Conservation (phyloP, 2,329 filamentous ascomycete species). For the Chaetomium sp. region DNA sequence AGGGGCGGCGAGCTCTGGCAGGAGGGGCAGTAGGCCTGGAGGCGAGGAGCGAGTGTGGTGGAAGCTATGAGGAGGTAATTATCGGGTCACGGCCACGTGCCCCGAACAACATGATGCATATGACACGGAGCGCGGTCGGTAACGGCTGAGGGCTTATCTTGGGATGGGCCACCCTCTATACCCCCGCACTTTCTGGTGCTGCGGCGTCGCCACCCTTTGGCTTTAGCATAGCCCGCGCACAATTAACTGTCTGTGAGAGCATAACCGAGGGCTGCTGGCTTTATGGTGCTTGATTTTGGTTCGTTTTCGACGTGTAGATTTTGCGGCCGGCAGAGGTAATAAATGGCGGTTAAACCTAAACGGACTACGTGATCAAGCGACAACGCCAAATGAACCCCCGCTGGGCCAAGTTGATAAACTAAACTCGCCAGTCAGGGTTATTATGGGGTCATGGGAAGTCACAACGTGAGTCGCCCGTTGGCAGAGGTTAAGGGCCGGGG, state of each 20-base stretch:
- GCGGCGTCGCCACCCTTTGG: conserved; percentile 28
- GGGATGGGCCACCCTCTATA: conserved; percentile 33
- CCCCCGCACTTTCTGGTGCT: conserved; percentile 29
- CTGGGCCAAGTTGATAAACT: too few relatives aligned
- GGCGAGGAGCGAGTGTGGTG: conserved; percentile 13
- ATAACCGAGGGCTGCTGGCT: not conserved
- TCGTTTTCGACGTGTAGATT: not conserved
- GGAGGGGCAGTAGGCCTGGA: not conserved
- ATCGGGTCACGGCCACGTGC: conserved; percentile 16
- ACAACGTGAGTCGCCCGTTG: not conserved
- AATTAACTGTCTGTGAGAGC: conserved; percentile 15
- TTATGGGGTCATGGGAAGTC: too few relatives aligned
- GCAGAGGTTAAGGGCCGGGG: not conserved
- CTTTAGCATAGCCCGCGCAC: conserved; percentile 24
- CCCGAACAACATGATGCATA: conserved; percentile 26
- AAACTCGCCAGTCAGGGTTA: too few relatives aligned
- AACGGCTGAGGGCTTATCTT: conserved; percentile 21
- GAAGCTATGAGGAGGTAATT: conserved; percentile 24
- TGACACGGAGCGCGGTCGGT: conserved; percentile 28
- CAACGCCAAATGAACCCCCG: too few relatives aligned
- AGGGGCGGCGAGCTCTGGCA: conserved; percentile 21
- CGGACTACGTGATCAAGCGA: too few relatives aligned
- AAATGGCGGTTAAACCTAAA: not conserved
- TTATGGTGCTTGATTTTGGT: not conserved
- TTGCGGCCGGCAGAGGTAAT: not conserved